Evolutionary conservation across 805 yeast species (phyloP).

Genomic region (Candida suzukii): DNA sequence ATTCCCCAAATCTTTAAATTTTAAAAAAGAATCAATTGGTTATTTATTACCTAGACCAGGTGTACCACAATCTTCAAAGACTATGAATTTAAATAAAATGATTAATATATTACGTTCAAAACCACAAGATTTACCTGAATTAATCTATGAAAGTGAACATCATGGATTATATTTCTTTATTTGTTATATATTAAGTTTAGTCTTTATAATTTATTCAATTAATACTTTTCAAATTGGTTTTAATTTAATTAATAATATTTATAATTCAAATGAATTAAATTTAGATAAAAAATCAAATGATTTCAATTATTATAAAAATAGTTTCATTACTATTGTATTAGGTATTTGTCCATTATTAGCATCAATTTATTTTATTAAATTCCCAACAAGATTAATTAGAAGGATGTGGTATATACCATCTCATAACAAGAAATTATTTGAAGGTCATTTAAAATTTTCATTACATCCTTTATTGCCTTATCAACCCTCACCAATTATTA

Average conservation of each 20-base stretch:
- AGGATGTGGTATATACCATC: constrained; percentile 74
- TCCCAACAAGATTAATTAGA: constrained; percentile 68
- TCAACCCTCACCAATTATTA: constrained; percentile 65
- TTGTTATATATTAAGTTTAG: constrained; percentile 61
- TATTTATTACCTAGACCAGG: constrained; percentile 69
- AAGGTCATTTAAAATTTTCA: constrained; percentile 45
- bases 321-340: constrained; percentile 27
- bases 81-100: constrained; percentile 53
- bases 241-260: constrained; percentile 19
- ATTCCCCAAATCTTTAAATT: constrained; percentile 54
- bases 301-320: constrained; percentile 18
- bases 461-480: constrained; percentile 75
- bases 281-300: constrained; percentile 16
- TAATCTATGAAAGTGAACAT: constrained; percentile 78
- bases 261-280: constrained; percentile 23
- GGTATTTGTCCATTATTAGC: constrained; percentile 36
- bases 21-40: constrained; percentile 57
- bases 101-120: constrained; percentile 39
- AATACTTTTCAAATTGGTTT: constrained; percentile 29
- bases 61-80: constrained; percentile 63
- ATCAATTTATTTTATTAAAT: constrained; percentile 33
- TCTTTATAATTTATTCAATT: constrained; percentile 62
- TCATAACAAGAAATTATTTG: constrained; percentile 32
- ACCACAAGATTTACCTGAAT: constrained; percentile 54
- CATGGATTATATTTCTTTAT: constrained; percentile 69